Evolutionary conservation across 495 filamentous ascomycete species (phyloP).

Genomic region (Aspergillus avenaceus): DNA sequence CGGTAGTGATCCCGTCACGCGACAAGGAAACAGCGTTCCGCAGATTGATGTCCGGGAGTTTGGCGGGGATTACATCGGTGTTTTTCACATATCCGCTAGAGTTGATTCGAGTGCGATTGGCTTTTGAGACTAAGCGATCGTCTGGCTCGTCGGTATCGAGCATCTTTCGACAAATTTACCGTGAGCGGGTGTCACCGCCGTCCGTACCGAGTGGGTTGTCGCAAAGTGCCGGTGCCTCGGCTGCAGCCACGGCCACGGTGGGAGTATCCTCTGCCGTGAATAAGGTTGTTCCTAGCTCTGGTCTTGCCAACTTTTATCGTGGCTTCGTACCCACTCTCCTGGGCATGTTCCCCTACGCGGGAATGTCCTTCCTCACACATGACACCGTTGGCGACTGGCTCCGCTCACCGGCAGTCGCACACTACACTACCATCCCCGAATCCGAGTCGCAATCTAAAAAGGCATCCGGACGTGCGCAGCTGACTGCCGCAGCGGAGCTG

Average conservation of each 20-base stretch:
- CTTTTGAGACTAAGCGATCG: conserved; percentile 80
- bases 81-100: conserved; percentile 96
- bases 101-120: conserved; percentile 84
- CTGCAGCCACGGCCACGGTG: conserved; percentile 26
- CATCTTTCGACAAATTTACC: conserved; percentile 80
- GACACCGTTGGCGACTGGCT: conserved; percentile 81
- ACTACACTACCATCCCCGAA: conserved; percentile 60
- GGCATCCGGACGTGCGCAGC: conserved; percentile 32
- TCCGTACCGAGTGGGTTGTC: conserved; percentile 11
- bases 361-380: conserved; percentile 95
- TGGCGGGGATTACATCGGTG: conserved; percentile 85
- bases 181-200: conserved; percentile 53
- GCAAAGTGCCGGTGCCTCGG: conserved; percentile 13
- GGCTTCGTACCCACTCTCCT: conserved; percentile 85
- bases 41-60: conserved; percentile 69
- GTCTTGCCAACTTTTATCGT: conserved; percentile 87
- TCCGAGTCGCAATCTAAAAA: conserved; percentile 27
- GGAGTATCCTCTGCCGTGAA: conserved; percentile 34
- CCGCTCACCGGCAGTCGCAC: conserved; percentile 57
- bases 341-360: conserved; percentile 96
- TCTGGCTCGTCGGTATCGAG: conserved; percentile 59
- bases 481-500: conserved; percentile 74
- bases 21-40: conserved; percentile 77
- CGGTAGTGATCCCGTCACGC: conserved; percentile 61
- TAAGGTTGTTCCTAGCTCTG: conserved; percentile 53